A percentile compares a stretch with the other conserved stretches of the same genome.
Conservation (phyloP, 805 yeast genomes). For the Suhomyces xylopsoci region DNA sequence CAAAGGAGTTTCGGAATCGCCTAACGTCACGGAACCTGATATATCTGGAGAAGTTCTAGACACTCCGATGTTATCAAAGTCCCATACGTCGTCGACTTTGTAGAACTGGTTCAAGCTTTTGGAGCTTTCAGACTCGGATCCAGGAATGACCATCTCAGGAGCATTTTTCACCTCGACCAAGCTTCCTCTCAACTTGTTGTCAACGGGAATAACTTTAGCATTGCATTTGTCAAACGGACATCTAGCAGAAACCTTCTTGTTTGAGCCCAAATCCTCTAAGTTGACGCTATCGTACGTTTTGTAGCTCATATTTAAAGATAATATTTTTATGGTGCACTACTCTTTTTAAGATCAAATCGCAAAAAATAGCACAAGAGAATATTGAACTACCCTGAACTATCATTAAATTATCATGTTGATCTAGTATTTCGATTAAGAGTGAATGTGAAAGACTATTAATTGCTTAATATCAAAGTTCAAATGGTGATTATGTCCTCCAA, state of each 20-base stretch:
- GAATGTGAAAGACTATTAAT: no score
- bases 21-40: constrained; percentile 9
- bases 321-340: neutral
- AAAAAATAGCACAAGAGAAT: no score
- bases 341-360: neutral
- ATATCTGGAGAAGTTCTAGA: constrained; percentile 41
- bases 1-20: constrained; percentile 16
- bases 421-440: neutral
- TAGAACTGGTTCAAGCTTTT: constrained; percentile 28
- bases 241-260: constrained; percentile 9
- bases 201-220: constrained; percentile 21
- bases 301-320: neutral
- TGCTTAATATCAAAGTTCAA: neutral
- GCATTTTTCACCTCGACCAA: constrained; percentile 14
- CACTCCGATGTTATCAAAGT: constrained; percentile 76
- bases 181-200: constrained; percentile 7
- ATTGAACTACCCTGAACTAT: no score
- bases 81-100: constrained; percentile 63
- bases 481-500: no score
- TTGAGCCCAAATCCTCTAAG: neutral
- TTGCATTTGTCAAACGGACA: constrained; percentile 22
- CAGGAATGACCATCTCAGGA: constrained; percentile 26
- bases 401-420: neutral
- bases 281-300: neutral
- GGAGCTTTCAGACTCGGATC: constrained; percentile 2